Conservation (phyloP, 148 eudicot genomes). For the Cornus florida region DNA sequence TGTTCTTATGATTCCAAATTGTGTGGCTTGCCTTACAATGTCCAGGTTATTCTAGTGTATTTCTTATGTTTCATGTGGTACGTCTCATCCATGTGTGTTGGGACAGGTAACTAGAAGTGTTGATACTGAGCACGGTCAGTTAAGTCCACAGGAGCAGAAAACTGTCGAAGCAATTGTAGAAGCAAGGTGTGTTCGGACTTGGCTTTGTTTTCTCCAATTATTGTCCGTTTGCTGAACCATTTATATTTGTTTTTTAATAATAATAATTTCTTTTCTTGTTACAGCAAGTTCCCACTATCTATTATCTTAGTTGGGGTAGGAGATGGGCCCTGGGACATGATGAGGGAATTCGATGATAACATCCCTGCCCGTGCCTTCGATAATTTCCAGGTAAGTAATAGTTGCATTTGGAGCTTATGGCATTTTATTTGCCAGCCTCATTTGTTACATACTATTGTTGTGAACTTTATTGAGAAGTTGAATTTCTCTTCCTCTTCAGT, state of each 20-base stretch:
- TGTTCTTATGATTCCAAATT: background rate
- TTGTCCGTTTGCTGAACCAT: background rate
- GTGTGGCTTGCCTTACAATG: background rate
- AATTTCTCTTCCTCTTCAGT: slow-evolving; percentile 37
- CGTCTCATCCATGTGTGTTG: slow-evolving; percentile 2
- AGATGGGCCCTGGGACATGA: slow-evolving; percentile 99
- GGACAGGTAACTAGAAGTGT: slow-evolving; percentile 93
- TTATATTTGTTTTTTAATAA: background rate
- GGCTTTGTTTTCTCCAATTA: background rate
- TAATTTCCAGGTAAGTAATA: slow-evolving; percentile 78
- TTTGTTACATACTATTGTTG: background rate
- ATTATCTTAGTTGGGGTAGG: slow-evolving; percentile 97
- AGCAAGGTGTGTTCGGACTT: slow-evolving; percentile 68
- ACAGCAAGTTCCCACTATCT: slow-evolving; percentile 90
- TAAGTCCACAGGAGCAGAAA: slow-evolving; percentile 86
- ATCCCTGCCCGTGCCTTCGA: slow-evolving; percentile 92
- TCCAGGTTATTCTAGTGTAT: background rate
- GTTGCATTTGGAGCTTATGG: background rate
- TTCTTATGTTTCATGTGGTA: background rate
- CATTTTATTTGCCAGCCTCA: background rate
- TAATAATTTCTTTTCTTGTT: slow-evolving; percentile 20
- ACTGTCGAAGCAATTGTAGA: slow-evolving; percentile 86
- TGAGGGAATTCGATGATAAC: slow-evolving; percentile 96
- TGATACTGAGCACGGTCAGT: slow-evolving; percentile 69
- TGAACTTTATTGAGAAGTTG: slow-evolving; percentile 4